Conservation (phyloP, 768 basidiomycete species). For the Lentinula sp. region DNA sequence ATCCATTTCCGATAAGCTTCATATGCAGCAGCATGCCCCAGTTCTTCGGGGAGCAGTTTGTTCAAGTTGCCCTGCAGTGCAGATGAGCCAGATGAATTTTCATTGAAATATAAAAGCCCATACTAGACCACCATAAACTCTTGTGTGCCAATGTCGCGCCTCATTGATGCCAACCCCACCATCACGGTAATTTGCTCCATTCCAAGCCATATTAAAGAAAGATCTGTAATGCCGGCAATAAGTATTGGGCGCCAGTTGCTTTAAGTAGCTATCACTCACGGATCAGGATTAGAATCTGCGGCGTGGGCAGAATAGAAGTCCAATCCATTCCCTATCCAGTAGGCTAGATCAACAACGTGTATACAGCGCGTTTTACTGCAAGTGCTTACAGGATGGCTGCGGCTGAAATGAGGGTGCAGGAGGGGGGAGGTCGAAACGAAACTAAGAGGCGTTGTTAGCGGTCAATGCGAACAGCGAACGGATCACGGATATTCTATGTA, state of each 20-base stretch:
- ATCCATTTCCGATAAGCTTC: conserved; percentile 70
- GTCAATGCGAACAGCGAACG: not conserved
- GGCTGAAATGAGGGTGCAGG: conserved; percentile 31
- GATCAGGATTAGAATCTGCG: conserved; percentile 34
- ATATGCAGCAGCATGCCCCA: conserved; percentile 75
- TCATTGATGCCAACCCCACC: conserved; percentile 45
- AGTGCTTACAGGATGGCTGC: conserved; percentile 45
- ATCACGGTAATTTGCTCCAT: conserved; percentile 21
- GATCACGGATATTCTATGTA: not conserved
- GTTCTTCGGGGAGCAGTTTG: conserved; percentile 48
- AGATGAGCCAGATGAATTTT: not conserved
- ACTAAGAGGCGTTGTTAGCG: conserved; percentile 10
- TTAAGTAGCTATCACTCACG: conserved; percentile 35
- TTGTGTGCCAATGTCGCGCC: conserved; percentile 59
- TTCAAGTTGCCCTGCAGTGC: conserved; percentile 40
- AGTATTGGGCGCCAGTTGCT: not conserved
- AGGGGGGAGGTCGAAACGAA: conserved; percentile 24
- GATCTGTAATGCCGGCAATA: conserved; percentile 29
- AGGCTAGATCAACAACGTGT: conserved; percentile 5
- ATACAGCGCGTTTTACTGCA: conserved; percentile 2
- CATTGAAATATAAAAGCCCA: conserved; percentile 13
- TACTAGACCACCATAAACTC: conserved; percentile 59
- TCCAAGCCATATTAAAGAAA: conserved; percentile 50
- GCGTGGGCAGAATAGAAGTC: conserved; percentile 66
- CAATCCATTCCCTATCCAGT: conserved; percentile 47